Evolutionary conservation across 176 grass and related monocot species (phyloP).

Genomic region (Elymus sibiricus): DNA sequence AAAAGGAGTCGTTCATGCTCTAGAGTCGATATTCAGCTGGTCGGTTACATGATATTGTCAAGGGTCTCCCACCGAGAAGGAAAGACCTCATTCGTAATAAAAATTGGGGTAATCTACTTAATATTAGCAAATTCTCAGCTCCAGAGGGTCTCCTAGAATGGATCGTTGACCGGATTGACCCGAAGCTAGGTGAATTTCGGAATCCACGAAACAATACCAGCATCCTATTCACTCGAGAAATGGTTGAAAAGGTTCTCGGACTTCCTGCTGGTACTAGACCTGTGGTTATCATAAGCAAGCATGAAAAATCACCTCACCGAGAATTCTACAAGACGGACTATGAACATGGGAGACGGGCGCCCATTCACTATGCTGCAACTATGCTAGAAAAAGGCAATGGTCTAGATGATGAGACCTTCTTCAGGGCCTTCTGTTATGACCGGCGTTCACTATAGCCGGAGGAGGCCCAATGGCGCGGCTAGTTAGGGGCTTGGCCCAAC

Average conservation of each 20-base stretch:
- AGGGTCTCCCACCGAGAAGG: too few species aligned
- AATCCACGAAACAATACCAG: neutral
- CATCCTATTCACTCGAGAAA: neutral
- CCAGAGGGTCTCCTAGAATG: too few species aligned
- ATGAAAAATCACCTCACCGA: neutral
- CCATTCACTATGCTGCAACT: neutral
- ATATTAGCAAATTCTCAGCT: too few species aligned
- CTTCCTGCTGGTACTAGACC: neutral
- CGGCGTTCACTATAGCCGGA: too few species aligned
- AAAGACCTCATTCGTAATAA: too few species aligned
- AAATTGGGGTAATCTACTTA: too few species aligned
- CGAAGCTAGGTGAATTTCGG: neutral
- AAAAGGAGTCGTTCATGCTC: too few species aligned
- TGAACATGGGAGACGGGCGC: neutral
- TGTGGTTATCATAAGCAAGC: neutral
- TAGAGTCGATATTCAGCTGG: too few species aligned
- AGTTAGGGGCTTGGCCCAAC: too few species aligned
- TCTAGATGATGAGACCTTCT: neutral
- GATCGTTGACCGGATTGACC: neutral
- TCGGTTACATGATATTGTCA: too few species aligned
- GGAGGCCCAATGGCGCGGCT: too few species aligned
- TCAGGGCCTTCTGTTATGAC: neutral
- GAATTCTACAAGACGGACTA: neutral
- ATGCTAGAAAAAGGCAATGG: neutral
- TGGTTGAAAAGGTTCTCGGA: neutral